A percentile compares a stretch with the other conserved stretches of the same genome.
These are phyloP conservation scores for Fremontodendron californicum DNA, from an alignment of 345 rosid species.

Conservation along the genomic window DNA sequence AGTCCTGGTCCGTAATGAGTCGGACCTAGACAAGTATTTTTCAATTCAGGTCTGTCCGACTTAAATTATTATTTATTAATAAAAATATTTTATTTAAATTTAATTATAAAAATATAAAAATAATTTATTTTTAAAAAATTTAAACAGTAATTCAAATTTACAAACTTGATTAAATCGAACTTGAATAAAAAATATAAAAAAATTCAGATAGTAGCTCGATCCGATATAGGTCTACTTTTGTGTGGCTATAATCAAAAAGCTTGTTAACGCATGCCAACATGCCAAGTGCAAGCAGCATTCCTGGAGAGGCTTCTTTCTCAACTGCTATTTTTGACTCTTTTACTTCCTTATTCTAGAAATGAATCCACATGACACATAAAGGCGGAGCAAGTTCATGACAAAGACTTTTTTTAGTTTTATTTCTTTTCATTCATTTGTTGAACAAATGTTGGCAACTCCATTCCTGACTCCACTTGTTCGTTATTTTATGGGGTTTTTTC, in stretches of 20 bases:
- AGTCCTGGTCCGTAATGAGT: too few relatives aligned
- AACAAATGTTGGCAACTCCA: neutral
- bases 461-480: neutral
- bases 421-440: neutral
- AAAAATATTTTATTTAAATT: too few relatives aligned
- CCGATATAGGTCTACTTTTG: too few relatives aligned
- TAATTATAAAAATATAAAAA: too few relatives aligned
- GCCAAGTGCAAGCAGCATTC: neutral
- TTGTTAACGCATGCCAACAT: neutral
- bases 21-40: too few relatives aligned
- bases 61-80: too few relatives aligned
- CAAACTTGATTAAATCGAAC: too few relatives aligned
- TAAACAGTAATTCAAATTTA: too few relatives aligned
- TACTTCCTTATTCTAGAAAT: neutral
- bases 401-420: neutral
- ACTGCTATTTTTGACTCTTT: constrained; percentile 5
- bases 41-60: too few relatives aligned
- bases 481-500: neutral
- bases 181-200: too few relatives aligned
- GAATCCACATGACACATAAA: neutral
- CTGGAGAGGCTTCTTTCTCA: neutral
- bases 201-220: too few relatives aligned
- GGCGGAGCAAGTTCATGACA: neutral
- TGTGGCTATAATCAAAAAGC: neutral
- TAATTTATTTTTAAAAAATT: too few relatives aligned